Evolutionary conservation across 192 early-diverging fungal species (phyloP), one percentile per base, ranked within the genome.

Genomic region (Helicostylum pulchrum): DNA sequence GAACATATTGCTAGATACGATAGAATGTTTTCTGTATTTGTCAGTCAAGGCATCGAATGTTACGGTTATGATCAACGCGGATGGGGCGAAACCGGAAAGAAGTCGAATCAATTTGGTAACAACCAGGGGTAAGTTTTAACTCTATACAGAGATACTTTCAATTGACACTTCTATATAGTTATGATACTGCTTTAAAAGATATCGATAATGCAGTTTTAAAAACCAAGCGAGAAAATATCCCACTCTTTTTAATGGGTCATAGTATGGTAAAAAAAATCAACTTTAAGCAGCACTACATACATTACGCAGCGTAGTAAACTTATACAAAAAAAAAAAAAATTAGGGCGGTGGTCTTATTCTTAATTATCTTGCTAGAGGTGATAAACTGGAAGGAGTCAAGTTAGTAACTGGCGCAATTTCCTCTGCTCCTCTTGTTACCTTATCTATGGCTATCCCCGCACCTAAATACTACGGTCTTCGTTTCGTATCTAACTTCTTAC

Each of bases 11-110:
- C 58, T 19, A 79, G 83, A 39, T 85, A 83, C 56, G 77, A 87
- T 47, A 75, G 85, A 44, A 71, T 89, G 45, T 86, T 86, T 66
- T 58, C 71, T 23, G 64, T 66, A 15, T 87, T 88, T 63, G 75
- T 78, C 45, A 71, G 58, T 47, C 60, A 64, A 23, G 85, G 83
- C 2, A 82, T 92, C 61, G 69, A 83, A 55, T 76, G 82, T 66
- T 74, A 74, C 31, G 79, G 64, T 11, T 84, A 73, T 58, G 88
- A 90, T 67, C 85, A 89, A 68, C 77, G 89, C 53, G 89, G 89
- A 46, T 86, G 79, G 62, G 89, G 89, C 15, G 58, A 83, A 65
- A 90, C 89, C 10, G 84, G 67, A 62, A 72, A 71, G 44, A 80
- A 80, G 53, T 69, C 72, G 21, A 73, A 77, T 26, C 62, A 66